phyloP scores from a whole-genome alignment of 345 rosid species.

The Acer campestre region DNA sequence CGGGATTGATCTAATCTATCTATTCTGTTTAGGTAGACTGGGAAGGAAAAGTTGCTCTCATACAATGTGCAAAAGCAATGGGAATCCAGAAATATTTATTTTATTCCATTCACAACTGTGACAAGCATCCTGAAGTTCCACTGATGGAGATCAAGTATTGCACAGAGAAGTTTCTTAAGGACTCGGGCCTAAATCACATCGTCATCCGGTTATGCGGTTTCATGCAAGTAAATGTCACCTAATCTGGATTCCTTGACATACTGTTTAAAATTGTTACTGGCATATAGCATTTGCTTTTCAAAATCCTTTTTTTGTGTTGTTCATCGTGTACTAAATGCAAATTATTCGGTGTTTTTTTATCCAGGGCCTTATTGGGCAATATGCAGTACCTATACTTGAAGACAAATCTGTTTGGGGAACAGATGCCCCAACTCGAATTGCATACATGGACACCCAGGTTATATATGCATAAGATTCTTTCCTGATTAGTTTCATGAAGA shows the following conservation, averaged over 20 bases:
- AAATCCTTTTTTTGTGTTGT: no score
- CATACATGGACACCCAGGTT: constrained; percentile 99
- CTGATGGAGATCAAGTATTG: constrained; percentile 96
- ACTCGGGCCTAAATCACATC: constrained; percentile 70
- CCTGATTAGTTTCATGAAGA: background rate
- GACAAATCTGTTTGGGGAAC: constrained; percentile 99
- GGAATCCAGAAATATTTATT: constrained; percentile 91
- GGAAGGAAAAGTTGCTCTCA: constrained; percentile 98
- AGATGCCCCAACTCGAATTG: constrained; percentile 94
- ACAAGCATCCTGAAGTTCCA: constrained; percentile 98
- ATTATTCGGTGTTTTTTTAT: background rate
- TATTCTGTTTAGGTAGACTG: constrained; percentile 93
- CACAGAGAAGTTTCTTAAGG: constrained; percentile 84
- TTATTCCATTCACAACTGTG: constrained; percentile 95
- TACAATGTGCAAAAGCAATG: constrained; percentile 98
- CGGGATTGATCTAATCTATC: constrained; percentile 17
- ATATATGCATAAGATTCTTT: constrained; percentile 11
- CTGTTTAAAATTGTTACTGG: background rate
- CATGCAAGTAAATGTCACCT: constrained; percentile 72
- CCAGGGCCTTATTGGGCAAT: constrained; percentile 94
- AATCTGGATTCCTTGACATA: background rate
- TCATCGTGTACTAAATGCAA: no score
- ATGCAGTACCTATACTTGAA: constrained; percentile 93
- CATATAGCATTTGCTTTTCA: no score
- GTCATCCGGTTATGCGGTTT: constrained; percentile 84